These are phyloP conservation scores for Fraxinus cuspidata DNA, from an alignment of 257 asterid species.

Conservation along the genomic window DNA sequence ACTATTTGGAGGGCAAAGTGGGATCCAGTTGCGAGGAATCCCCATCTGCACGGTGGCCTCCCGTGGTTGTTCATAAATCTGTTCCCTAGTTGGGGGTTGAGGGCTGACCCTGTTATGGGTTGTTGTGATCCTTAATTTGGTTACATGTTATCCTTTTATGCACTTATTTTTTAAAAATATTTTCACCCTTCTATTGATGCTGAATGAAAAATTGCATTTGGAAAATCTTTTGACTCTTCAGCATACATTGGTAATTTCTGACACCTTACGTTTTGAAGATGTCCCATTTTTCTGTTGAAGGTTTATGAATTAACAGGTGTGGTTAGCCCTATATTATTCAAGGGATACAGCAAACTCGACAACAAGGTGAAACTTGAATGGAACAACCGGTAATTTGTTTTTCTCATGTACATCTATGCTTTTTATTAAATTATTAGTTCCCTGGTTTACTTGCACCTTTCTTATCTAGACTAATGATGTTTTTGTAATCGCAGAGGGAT, in stretches of 20 bases:
- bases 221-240: background rate
- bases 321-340: conserved; percentile 57
- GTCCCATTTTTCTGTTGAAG: conserved; percentile 55
- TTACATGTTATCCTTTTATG: background rate
- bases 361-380: conserved; percentile 71
- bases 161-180: background rate
- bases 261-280: conserved; percentile 24
- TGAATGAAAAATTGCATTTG: conserved; percentile 2
- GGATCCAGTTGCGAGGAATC: background rate
- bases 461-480: background rate
- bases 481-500: conserved; percentile 61
- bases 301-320: conserved; percentile 81
- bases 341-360: conserved; percentile 71
- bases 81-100: background rate
- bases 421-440: background rate
- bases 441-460: conserved; percentile 6
- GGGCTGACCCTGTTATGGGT: background rate
- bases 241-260: conserved; percentile 24
- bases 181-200: conserved; percentile 17
- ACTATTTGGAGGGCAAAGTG: background rate
- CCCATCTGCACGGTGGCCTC: background rate
- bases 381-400: conserved; percentile 73
- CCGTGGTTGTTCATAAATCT: background rate
- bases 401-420: conserved; percentile 16
- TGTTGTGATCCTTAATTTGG: background rate